Percentiles rank a stretch among this genome's conserved stretches.
phyloP scores from a whole-genome alignment of 306 rosid genomes.

The Cucurbita argyrosperma region DNA sequence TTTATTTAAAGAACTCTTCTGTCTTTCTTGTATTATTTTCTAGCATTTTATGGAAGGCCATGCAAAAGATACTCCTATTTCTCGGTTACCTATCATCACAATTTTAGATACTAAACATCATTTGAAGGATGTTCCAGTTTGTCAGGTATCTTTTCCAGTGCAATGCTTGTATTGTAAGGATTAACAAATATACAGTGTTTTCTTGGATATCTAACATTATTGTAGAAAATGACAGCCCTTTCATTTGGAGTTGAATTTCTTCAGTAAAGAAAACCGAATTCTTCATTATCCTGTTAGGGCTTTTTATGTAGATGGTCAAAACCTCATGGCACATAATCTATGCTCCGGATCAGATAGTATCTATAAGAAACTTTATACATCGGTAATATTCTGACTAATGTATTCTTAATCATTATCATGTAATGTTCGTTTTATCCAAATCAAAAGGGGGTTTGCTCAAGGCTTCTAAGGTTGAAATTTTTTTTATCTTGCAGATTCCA shows the following conservation, averaged over 20 bases:
- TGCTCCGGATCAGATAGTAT: constrained; percentile 60
- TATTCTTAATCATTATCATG: not conserved
- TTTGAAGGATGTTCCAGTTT: constrained; percentile 74
- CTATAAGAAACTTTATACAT: constrained; percentile 71
- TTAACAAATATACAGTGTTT: constrained; percentile 12
- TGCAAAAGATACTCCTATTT: constrained; percentile 77
- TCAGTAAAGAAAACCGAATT: constrained; percentile 85
- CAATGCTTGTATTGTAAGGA: constrained; percentile 12
- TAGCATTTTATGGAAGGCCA: constrained; percentile 98
- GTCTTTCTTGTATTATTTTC: constrained; percentile 16
- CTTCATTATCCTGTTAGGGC: constrained; percentile 94
- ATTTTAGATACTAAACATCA: constrained; percentile 68
- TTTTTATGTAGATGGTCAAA: constrained; percentile 68
- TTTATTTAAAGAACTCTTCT: not conserved
- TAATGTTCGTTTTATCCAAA: not conserved
- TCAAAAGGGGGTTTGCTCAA: not conserved
- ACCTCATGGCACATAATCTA: constrained; percentile 72
- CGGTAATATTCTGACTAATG: constrained; percentile 41
- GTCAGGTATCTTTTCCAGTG: constrained; percentile 38
- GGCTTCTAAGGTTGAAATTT: not conserved
- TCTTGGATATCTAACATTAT: constrained; percentile 14
- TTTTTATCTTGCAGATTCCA: constrained; percentile 50
- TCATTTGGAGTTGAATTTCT: constrained; percentile 93
- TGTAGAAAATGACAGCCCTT: constrained; percentile 54
- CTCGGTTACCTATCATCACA: constrained; percentile 83